phyloP scores from a whole-genome alignment of 441 rosid genomes.

The Metrosideros polymorpha region DNA sequence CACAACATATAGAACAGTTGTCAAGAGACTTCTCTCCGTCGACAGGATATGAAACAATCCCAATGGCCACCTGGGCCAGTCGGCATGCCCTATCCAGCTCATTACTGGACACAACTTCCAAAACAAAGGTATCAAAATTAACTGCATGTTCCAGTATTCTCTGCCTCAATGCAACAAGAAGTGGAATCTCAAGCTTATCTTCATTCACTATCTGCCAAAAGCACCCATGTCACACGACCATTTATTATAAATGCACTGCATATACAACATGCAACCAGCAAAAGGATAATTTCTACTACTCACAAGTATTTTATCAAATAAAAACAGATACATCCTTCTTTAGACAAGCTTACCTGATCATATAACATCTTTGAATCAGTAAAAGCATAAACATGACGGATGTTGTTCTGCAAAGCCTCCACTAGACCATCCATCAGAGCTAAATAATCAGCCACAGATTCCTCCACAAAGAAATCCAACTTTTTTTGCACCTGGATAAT shows the following conservation, averaged over 20 bases:
- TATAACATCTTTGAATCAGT: constrained; percentile 61
- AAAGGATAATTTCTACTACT: not conserved
- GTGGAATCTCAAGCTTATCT: constrained; percentile 53
- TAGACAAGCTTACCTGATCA: constrained; percentile 50
- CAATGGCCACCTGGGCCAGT: constrained; percentile 76
- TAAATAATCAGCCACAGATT: constrained; percentile 72
- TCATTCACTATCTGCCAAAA: constrained; percentile 47
- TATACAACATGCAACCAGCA: not conserved
- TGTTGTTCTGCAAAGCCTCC: constrained; percentile 53
- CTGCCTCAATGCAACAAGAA: constrained; percentile 66
- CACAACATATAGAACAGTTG: constrained; percentile 79
- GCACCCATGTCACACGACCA: not conserved
- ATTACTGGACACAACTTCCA: constrained; percentile 44
- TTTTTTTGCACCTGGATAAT: constrained; percentile 79
- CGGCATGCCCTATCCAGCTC: constrained; percentile 48
- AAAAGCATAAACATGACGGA: constrained; percentile 58
- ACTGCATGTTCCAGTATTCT: constrained; percentile 55
- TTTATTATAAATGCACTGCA: not conserved
- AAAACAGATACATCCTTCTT: not conserved
- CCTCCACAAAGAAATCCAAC: constrained; percentile 74
- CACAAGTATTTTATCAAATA: not conserved
- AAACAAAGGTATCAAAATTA: constrained; percentile 54
- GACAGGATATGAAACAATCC: constrained; percentile 46
- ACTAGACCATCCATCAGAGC: constrained; percentile 85
- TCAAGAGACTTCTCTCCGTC: constrained; percentile 31